phyloP scores from a whole-genome alignment of 306 rosid genomes.

The Malus sylvestris region DNA sequence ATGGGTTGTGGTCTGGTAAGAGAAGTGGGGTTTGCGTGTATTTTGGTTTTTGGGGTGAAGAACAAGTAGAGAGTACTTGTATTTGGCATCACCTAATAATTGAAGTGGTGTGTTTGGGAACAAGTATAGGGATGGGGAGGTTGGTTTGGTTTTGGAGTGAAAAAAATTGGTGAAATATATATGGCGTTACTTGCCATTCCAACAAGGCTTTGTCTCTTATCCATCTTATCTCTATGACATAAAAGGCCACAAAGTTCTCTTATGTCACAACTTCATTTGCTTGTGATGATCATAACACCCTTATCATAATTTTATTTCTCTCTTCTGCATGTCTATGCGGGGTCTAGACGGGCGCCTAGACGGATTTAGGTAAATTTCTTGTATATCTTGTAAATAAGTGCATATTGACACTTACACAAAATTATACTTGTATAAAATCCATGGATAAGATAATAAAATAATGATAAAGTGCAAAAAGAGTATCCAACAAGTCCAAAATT shows the following conservation, averaged over 20 bases:
- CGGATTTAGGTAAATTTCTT: too few relatives aligned
- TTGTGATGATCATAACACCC: too few relatives aligned
- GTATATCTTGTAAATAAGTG: too few relatives aligned
- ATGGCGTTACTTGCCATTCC: neutral
- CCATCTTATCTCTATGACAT: neutral
- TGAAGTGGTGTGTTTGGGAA: constrained; percentile 25
- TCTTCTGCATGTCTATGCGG: too few relatives aligned
- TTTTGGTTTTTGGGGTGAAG: neutral
- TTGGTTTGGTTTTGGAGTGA: neutral
- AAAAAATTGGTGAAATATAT: neutral
- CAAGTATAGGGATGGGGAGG: neutral
- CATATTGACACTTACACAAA: too few relatives aligned
- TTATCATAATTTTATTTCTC: too few relatives aligned
- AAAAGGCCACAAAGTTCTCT: neutral
- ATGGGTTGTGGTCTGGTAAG: neutral
- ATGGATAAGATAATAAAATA: too few relatives aligned
- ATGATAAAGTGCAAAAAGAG: too few relatives aligned
- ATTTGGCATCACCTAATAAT: constrained; percentile 5
- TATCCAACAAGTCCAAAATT: too few relatives aligned
- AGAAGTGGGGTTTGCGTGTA: constrained; percentile 31
- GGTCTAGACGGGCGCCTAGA: too few relatives aligned
- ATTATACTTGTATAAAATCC: too few relatives aligned
- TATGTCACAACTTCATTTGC: too few relatives aligned
- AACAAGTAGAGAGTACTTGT: neutral
- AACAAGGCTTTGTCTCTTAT: neutral